Evolutionary conservation across 106 monocot species (phyloP), one percentile per base, ranked within the genome.

Genomic region (Allium sativum): DNA sequence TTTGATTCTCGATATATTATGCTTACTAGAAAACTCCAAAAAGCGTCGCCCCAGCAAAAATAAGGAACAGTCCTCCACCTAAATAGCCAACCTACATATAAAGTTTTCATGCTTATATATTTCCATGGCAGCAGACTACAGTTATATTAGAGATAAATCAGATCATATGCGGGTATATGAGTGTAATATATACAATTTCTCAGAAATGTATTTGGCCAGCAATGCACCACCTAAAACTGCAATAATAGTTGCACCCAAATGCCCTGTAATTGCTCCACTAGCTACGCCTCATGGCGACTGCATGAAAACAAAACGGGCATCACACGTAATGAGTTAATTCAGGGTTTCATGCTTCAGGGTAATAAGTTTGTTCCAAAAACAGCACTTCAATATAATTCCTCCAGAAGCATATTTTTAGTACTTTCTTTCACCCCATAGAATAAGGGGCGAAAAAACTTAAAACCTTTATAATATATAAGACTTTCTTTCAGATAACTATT

Each of bases 201-300:
- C 96, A 44, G 96, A 98, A 41, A 98, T 84, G 62, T 98, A 98
- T 40, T 73, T 92, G 45, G 91, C 90, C 15, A 98, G 84, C 67
- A 98, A 85, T 52, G 91, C 78, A 58, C 91, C 96, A 21, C 96
- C 96, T 62, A 91, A 13, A 65, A 91, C 52, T 22, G 96, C 91
- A 64, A 91, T 51, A 56, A 71, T 57, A 43, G 96, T 98, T 52
- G 96, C 96, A 52, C 84, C 48, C 17, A 98, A 58, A 75, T 98
- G 96, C 14, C 87, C 96, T 18, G 74, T 84, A 64, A 91, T 91
- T 40, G 96, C 87, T 80, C 96, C 96, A 67, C 82, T 62, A 53
- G 96, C 91, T 20, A 98, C 96, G 40, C 96, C 96, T 81, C 83
- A 84, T 45, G 95, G 87, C 69, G 95, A 90, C 95, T 96, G 52